Percentiles rank a stretch among this genome's conserved stretches.
Conservation (phyloP, 225 moss, liverwort and hornwort genomes). For the Straminergon stramineum region DNA sequence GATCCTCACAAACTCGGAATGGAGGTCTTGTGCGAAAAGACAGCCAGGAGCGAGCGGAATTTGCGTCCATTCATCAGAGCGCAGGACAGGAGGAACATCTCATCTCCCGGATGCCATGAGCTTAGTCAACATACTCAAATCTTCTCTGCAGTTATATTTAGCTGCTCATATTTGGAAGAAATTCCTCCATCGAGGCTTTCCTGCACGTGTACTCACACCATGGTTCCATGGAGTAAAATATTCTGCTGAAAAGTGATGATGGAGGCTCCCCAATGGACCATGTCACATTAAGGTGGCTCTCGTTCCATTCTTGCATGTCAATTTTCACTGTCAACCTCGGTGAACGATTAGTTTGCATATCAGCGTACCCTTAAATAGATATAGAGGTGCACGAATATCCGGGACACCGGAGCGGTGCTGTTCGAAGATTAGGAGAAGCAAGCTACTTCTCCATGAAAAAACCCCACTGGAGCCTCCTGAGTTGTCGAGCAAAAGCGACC, state of each 20-base stretch:
- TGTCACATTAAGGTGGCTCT: constrained; percentile 40
- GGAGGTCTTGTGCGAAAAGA: constrained; percentile 29
- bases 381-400: not conserved
- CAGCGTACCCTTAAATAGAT: not conserved
- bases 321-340: not conserved
- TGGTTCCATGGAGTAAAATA: constrained; percentile 20
- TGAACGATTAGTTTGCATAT: not conserved
- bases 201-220: not conserved
- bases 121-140: not conserved
- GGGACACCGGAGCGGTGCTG: not conserved
- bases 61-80: constrained; percentile 54
- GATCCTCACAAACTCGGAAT: constrained; percentile 18
- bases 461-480: not conserved
- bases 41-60: constrained; percentile 35
- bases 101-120: constrained; percentile 41
- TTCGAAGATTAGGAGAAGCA: not conserved
- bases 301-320: constrained; percentile 54
- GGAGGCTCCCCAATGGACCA: constrained; percentile 44
- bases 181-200: not conserved
- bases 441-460: not conserved
- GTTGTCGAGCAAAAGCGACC: not conserved
- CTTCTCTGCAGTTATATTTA: not conserved
- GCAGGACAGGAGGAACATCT: constrained; percentile 54
- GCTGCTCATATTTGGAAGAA: not conserved
- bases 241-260: constrained; percentile 41